Base-by-base conservation (phyloP, 139 green algal genomes). In the Chlamydomonas urium region DNA sequence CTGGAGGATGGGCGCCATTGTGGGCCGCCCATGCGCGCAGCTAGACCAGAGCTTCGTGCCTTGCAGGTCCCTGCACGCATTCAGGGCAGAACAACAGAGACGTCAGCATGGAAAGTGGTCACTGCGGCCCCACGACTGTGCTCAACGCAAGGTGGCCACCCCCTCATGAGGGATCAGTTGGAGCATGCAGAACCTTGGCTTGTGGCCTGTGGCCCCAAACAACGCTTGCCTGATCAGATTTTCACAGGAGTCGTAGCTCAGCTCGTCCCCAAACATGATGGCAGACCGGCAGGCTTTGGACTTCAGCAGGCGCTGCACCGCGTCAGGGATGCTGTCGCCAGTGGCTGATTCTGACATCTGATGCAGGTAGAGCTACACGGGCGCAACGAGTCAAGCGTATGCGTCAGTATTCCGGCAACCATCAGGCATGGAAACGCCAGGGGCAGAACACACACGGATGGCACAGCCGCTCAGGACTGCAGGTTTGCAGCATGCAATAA, bases 251-350 rank as follows among this genome's bases (percentile, higher is more conserved):
- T 17, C 24, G 1, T 28, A 59, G 1, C 14, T 23, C 32, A 97
- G 84, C 29, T n/a, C 3, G 75, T 94, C 83, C 0, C 89, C 90
- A 76, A 96, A 96, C 91, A 94, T 97, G 76, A 96, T 76, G 3
- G 92, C 90, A 1, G 62, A 71, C 17, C 91, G 84, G 81, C 92
- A 97, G 1, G 91, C 86, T 66, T 90, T 89, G 42, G 80, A 89
- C 4, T 70, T 71, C 36, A 93, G 80, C 47, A 88, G 72, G 31
- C 83, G 72, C 26, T 78, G 35, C 28, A 87, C 80, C 1, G 74
- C 82, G 0, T 86, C 56, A 0, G 88, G 88, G 66, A 80, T 29
- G 0, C 63, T 48, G 0, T 23, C 47, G 0, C 73, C 65, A 0
- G 77, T 81, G 17, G 38, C 37, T 0, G 79, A 89, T 0, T 85